Percentiles rank a stretch among this genome's conserved stretches.
Conservation (phyloP, 352 stramenopile species). For the Pseudoperonospora humuli region DNA sequence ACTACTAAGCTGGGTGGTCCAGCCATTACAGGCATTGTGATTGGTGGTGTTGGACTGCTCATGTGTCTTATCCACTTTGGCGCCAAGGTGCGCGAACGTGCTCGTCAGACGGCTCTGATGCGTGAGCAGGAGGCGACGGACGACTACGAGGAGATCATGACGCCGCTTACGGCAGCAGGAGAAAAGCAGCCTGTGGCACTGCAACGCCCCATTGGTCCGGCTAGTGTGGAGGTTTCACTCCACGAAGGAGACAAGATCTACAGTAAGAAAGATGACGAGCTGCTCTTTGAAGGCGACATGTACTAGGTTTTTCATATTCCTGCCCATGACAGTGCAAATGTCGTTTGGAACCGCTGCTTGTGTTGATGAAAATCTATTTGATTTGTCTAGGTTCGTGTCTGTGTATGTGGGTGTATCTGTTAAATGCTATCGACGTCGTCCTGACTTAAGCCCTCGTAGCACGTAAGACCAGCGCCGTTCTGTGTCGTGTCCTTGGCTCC, state of each 20-base stretch:
- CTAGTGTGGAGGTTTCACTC: conserved; percentile 69
- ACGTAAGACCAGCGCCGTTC: too few species aligned
- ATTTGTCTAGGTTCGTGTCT: conserved; percentile 7
- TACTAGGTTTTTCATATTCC: conserved; percentile 46
- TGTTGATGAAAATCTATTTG: conserved; percentile 26
- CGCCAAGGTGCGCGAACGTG: conserved; percentile 72
- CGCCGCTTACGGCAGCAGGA: conserved; percentile 64
- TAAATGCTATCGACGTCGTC: conserved; percentile 45
- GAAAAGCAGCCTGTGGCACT: conserved; percentile 57
- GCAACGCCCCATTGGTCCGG: conserved; percentile 56
- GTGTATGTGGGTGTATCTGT: background rate
- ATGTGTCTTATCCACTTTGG: conserved; percentile 79
- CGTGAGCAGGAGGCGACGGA: conserved; percentile 83
- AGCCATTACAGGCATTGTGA: conserved; percentile 73
- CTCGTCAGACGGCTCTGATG: conserved; percentile 77
- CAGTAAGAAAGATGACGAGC: conserved; percentile 70
- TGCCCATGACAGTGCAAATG: conserved; percentile 14
- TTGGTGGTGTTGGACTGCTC: conserved; percentile 73
- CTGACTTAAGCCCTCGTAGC: conserved; percentile 65
- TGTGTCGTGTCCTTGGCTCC: conserved; percentile 88
- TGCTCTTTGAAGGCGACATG: conserved; percentile 87
- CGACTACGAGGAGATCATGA: conserved; percentile 89
- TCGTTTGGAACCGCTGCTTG: conserved; percentile 14
- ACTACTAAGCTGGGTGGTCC: conserved; percentile 54
- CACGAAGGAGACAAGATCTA: conserved; percentile 87